Base-by-base conservation (phyloP, 805 yeast genomes). In the Teunomyces panamensis region DNA sequence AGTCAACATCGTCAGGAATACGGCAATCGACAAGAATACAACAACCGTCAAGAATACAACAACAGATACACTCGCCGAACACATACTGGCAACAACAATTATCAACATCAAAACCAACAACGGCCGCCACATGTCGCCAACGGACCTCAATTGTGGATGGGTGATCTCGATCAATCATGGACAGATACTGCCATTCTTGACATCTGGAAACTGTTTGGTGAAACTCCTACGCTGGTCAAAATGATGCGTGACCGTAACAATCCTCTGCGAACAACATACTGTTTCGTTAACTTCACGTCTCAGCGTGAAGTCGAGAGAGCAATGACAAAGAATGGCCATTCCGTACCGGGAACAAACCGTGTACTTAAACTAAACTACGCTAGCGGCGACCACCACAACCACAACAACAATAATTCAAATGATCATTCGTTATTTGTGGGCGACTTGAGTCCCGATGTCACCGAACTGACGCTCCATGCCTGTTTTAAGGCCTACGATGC, bases 101-200 rank as follows among this genome's bases (percentile, higher is more conserved):
- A 20, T 5, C 24, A 14, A 34, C 4, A 20, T 20, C 24, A 14
- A 34, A 11, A n/a, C 13, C 17, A 39, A 10, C 43, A 6, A 39
- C 9, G 29, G 29, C 13, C 42, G 16, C 7, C 41, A 20, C 41
- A 17, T 20, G 16, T 30, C 43, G n/a, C 29, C 20, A 45, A 34
- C 16, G 30, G 11, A 5, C 43, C 39, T 20, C 52, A 79, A 54
- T 60, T 87, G 43, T 87, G 91, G 86, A 91, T 90, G 96, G 97
- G 97, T 17, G 97, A 89, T 57, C 68, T 90, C 39, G 96, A 89
- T 56, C 87, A 87, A 8, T 73, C 79, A 62, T 87, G 96, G 90
- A 88, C 86, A 50, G 97, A 90, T 61, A 63, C 69, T 34, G 70
- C 78, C 9, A 77, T 91, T 45, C 74, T 74, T 43, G 78, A 79